Conservation (phyloP, 805 yeast genomes). For the Metschnikowia kofuensis region DNA sequence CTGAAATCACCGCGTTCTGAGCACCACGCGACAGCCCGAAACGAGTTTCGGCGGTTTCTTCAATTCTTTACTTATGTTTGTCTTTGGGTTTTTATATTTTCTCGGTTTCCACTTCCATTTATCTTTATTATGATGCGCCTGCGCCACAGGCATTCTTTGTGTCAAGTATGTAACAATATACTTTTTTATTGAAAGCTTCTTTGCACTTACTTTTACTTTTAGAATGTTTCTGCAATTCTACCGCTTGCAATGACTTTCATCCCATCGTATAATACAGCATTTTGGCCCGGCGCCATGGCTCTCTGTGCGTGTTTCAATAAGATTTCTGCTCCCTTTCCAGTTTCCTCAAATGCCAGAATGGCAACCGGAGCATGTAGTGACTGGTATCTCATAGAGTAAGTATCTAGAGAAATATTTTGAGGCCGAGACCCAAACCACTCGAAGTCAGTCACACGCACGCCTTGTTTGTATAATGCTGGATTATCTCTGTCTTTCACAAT, state of each 20-base stretch:
- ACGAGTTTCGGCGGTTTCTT: neutral
- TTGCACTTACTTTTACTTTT: neutral
- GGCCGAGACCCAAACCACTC: slow-evolving; percentile 7
- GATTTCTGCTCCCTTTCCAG: slow-evolving; percentile 15
- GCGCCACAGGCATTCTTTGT: neutral
- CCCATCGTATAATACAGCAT: slow-evolving; percentile 65
- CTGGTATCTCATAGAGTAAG: slow-evolving; percentile 59
- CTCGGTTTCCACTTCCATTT: neutral
- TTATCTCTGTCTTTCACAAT: slow-evolving; percentile 72
- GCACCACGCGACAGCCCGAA: neutral
- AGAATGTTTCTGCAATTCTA: slow-evolving; percentile 4
- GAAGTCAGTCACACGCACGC: slow-evolving; percentile 45
- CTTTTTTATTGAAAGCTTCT: neutral
- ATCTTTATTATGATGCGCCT: neutral
- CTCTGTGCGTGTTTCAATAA: slow-evolving; percentile 45
- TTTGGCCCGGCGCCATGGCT: slow-evolving; percentile 91
- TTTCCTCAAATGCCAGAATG: slow-evolving; percentile 24
- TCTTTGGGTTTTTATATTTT: neutral
- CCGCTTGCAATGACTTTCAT: slow-evolving; percentile 56
- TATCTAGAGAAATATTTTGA: neutral
- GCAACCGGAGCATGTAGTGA: slow-evolving; percentile 63
- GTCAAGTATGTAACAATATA: too few species aligned
- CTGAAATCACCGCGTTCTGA: slow-evolving; percentile 41
- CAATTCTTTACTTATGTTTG: neutral
- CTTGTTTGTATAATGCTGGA: slow-evolving; percentile 48